phyloP scores from a whole-genome alignment of 345 rosid species.

The Moringa oleifera region DNA sequence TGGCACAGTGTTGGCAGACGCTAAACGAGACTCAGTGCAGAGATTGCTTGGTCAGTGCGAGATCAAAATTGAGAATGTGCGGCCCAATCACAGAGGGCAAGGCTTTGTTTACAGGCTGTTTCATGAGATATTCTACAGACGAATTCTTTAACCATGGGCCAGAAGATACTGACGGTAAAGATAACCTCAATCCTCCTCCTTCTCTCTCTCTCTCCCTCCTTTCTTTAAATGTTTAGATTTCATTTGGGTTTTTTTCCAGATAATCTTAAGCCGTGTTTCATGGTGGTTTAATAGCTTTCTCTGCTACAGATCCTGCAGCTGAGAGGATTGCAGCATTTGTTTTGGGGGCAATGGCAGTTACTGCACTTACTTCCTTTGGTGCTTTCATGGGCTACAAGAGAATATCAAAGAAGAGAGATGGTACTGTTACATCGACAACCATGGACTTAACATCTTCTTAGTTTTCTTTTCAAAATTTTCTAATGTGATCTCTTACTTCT shows the following conservation, averaged over 20 bases:
- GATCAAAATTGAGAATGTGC: conserved; percentile 35
- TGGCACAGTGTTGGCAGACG: conserved; percentile 76
- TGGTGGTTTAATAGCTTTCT: neutral
- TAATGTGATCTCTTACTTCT: conserved; percentile 2
- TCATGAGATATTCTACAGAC: conserved; percentile 45
- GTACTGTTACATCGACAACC: neutral
- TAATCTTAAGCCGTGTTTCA: too few relatives aligned
- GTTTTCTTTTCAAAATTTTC: neutral
- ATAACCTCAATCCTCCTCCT: neutral
- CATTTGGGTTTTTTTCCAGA: neutral
- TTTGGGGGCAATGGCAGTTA: conserved; percentile 17
- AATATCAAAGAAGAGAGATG: conserved; percentile 30
- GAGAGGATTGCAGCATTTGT: conserved; percentile 1
- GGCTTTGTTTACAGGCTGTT: conserved; percentile 64
- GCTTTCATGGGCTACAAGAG: conserved; percentile 41
- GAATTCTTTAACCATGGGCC: conserved; percentile 29
- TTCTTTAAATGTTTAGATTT: too few relatives aligned
- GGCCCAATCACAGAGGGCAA: conserved; percentile 36
- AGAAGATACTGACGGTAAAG: conserved; percentile 6
- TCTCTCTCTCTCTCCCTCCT: too few relatives aligned
- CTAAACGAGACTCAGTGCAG: conserved; percentile 36
- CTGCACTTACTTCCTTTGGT: conserved; percentile 32
- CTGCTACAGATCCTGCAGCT: conserved; percentile 8
- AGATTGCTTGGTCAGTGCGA: conserved; percentile 44
- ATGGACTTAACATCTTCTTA: too few relatives aligned